Evolutionary conservation across 192 early-diverging fungal species (phyloP).

Genomic region (Pecoramyces ruminantium): DNA sequence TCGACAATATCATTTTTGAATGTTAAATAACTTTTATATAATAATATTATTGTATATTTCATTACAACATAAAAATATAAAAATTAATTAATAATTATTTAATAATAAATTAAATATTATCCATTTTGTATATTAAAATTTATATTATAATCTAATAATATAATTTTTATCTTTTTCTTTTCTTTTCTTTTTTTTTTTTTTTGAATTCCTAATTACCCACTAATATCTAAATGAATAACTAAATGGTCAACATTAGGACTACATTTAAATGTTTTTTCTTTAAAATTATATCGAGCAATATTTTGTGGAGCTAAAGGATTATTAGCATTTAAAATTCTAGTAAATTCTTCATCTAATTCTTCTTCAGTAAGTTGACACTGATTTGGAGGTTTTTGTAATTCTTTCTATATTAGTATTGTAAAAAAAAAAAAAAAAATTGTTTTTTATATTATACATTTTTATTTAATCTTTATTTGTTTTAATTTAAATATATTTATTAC

Average conservation of each 20-base stretch:
- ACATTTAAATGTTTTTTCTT: constrained; percentile 34
- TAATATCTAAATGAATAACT: constrained; percentile 44
- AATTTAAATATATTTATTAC: no score
- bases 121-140: no score
- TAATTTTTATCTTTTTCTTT: no score
- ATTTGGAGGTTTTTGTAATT: constrained; percentile 32
- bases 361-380: constrained; percentile 30
- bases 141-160: no score
- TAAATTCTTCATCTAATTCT: constrained; percentile 41
- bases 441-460: no score
- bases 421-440: constrained; percentile 4
- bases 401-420: constrained; percentile 29
- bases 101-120: not conserved
- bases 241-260: constrained; percentile 40
- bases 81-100: not conserved
- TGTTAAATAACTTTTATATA: constrained; percentile 5
- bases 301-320: constrained; percentile 48
- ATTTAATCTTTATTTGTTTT: no score
- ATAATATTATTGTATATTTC: constrained; percentile 17
- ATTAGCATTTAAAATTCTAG: constrained; percentile 45
- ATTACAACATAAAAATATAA: constrained; percentile 14
- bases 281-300: constrained; percentile 37
- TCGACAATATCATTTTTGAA: constrained; percentile 10
- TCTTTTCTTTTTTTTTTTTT: no score
- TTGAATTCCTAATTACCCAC: constrained; percentile 31